These are phyloP conservation scores for Oryza punctata DNA, from an alignment of 176 grass and related monocot genomes.

Conservation along the genomic window DNA sequence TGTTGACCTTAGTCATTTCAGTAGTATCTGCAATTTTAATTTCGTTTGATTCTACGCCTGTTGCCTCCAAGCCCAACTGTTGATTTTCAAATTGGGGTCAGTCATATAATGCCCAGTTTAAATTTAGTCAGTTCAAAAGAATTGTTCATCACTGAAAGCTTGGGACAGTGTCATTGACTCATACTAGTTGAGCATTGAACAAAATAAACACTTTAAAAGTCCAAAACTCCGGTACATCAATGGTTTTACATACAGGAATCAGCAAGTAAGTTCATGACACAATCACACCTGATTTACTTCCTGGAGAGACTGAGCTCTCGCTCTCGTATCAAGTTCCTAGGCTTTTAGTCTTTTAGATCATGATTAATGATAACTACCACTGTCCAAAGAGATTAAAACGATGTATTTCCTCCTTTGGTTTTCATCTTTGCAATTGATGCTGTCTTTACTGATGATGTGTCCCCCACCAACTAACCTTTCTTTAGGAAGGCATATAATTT, in stretches of 20 bases:
- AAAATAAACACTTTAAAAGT: background rate
- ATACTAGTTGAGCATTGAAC: background rate
- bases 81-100: constrained; percentile 9
- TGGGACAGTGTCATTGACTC: background rate
- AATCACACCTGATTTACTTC: background rate
- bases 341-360: constrained; percentile 13
- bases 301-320: background rate
- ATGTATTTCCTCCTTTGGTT: background rate
- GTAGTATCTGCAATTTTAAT: constrained; percentile 53
- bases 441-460: background rate
- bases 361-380: background rate
- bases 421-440: constrained; percentile 1
- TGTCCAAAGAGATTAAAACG: constrained; percentile 19
- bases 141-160: background rate
- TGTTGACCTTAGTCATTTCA: constrained; percentile 26
- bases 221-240: background rate
- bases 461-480: constrained; percentile 10
- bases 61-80: constrained; percentile 50
- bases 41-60: constrained; percentile 33
- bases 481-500: background rate
- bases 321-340: constrained; percentile 8
- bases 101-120: constrained; percentile 10
- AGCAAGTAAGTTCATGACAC: background rate
- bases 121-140: background rate
- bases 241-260: background rate